phyloP scores from a whole-genome alignment of 768 basidiomycete genomes.

The Dentipellis sp. region DNA sequence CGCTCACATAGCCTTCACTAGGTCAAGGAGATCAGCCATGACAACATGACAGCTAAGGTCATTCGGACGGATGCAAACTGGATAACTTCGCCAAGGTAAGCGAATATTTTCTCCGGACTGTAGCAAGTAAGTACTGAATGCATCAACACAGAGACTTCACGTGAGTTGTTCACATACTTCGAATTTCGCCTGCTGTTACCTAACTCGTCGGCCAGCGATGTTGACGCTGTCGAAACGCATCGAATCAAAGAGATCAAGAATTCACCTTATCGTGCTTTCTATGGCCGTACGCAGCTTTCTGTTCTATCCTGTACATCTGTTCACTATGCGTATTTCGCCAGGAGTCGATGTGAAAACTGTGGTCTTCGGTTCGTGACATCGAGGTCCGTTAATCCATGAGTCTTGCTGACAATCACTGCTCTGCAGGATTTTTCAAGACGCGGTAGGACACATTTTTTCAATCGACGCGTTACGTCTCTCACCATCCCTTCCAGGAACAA shows the following conservation, averaged over 20 bases:
- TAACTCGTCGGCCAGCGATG: slow-evolving; percentile 37
- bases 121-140: background rate
- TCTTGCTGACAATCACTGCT: background rate
- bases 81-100: slow-evolving; percentile 62
- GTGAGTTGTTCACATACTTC: slow-evolving; percentile 28
- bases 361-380: slow-evolving; percentile 56
- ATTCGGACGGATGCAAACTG: slow-evolving; percentile 74
- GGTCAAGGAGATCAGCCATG: slow-evolving; percentile 78
- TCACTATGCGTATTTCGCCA: slow-evolving; percentile 19
- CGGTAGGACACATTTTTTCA: slow-evolving; percentile 28
- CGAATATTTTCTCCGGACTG: background rate
- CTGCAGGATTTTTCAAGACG: slow-evolving; percentile 73
- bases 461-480: background rate
- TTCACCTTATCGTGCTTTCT: slow-evolving; percentile 50
- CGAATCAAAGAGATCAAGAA: slow-evolving; percentile 59
- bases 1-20: slow-evolving; percentile 18
- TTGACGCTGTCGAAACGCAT: slow-evolving; percentile 69
- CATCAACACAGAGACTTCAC: slow-evolving; percentile 54
- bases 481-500: slow-evolving; percentile 33
- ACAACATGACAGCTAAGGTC: slow-evolving; percentile 61
- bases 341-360: slow-evolving; percentile 56
- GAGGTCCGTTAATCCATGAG: background rate
- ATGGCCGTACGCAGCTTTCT: slow-evolving; percentile 49
- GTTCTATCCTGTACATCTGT: background rate
- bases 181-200: background rate